A percentile compares a stretch with the other conserved stretches of the same genome.
phyloP scores from a whole-genome alignment of 495 filamentous ascomycete genomes.

The Hypomontagnella monticulosa region DNA sequence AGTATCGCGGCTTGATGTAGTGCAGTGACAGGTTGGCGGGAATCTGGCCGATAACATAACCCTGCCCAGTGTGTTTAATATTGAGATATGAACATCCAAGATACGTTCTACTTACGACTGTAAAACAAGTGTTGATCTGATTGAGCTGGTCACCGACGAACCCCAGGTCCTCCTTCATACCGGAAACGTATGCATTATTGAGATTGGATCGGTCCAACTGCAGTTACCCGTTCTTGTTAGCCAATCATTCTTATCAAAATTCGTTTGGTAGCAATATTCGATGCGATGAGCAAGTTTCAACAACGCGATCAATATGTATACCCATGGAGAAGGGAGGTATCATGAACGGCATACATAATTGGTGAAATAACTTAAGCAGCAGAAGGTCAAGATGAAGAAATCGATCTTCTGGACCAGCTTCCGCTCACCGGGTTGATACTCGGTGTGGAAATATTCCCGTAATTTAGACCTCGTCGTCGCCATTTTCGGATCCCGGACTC shows the following conservation, averaged over 20 bases:
- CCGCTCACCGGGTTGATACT: constrained; percentile 53
- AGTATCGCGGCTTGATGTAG: constrained; percentile 66
- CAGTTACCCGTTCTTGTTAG: constrained; percentile 37
- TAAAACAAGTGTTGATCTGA: constrained; percentile 64
- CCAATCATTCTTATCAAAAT: background rate
- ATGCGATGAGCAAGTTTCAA: too few relatives aligned
- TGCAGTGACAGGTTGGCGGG: constrained; percentile 68
- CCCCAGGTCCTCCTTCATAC: constrained; percentile 70
- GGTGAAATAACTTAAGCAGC: constrained; percentile 68
- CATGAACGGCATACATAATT: constrained; percentile 47
- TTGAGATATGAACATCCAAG: too few relatives aligned
- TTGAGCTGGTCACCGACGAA: constrained; percentile 68
- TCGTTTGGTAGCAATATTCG: background rate
- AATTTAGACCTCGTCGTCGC: constrained; percentile 35
- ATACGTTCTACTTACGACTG: too few relatives aligned
- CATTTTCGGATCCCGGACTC: constrained; percentile 3
- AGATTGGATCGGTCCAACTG: constrained; percentile 68
- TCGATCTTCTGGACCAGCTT: constrained; percentile 66
- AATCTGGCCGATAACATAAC: constrained; percentile 68
- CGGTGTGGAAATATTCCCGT: constrained; percentile 48
- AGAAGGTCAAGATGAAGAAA: constrained; percentile 73
- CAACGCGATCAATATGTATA: too few relatives aligned
- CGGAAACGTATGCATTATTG: constrained; percentile 71
- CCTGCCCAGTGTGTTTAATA: too few relatives aligned
- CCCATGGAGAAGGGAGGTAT: background rate